Evolutionary conservation across 2,329 filamentous ascomycete species (phyloP).

Genomic region (Fusarium pseudocircinatum): DNA sequence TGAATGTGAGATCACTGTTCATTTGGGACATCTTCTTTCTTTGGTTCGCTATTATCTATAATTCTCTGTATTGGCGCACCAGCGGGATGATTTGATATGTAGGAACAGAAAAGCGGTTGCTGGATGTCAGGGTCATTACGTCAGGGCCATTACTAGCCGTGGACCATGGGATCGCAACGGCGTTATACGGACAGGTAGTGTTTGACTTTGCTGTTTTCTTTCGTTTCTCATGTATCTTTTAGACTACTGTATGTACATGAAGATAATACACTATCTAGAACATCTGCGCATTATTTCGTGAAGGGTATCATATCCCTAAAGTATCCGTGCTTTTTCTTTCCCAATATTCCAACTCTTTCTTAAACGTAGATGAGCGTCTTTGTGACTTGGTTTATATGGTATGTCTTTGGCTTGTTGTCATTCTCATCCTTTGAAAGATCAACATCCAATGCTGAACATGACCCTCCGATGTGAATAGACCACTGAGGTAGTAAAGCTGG

Average conservation of each 20-base stretch:
- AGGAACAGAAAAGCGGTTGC: background rate
- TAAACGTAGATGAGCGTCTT: background rate
- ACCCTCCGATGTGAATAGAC: background rate
- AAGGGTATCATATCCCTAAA: conserved; percentile 13
- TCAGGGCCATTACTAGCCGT: background rate
- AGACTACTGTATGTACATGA: conserved; percentile 1
- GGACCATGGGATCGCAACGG: background rate
- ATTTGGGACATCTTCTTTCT: background rate
- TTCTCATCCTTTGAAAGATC: background rate
- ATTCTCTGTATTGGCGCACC: background rate
- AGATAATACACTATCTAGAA: background rate
- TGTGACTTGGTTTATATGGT: background rate
- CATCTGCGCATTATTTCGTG: conserved; percentile 12
- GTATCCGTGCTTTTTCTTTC: background rate
- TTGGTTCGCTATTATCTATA: background rate
- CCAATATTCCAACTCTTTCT: background rate
- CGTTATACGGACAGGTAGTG: background rate
- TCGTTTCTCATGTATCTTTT: background rate
- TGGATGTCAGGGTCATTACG: background rate
- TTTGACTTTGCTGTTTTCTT: background rate
- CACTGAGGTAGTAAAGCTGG: background rate
- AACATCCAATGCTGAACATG: background rate
- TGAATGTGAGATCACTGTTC: background rate
- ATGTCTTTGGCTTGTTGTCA: background rate
- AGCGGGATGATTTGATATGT: background rate